Base-by-base conservation (phyloP, 805 yeast genomes). In the Cyberlindnera japonica region DNA sequence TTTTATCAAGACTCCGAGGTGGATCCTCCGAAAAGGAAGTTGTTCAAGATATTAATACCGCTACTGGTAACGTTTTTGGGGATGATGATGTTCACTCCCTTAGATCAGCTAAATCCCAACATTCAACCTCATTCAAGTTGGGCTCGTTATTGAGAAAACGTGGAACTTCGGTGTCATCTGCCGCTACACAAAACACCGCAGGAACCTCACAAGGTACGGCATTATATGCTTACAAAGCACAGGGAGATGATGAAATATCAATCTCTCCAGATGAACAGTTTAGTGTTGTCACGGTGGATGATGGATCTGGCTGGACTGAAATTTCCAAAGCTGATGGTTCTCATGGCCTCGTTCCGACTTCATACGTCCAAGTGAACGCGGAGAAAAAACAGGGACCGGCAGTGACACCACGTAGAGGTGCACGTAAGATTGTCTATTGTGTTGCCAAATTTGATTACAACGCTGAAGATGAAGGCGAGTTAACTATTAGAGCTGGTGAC, bases 241-340 rank as follows among this genome's bases (percentile, higher is more conserved):
- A 74, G 10, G 95, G 89, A 3, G 75, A 71, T 18, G 97, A 89
- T 55, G 98, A 93, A 63, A 67, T 79, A 1, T 60, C 77, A 2
- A 65, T 90, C 1, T 38, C 55, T 6, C 72, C 75, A 1, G 89
- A 90, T 10, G 95, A 84, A 22, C 54, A 59, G 1, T 63, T 90
- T 29, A 64, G 65, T 4, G 71, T 91, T 4, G 40, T 81, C 0
- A 79, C 75, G 36, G 65, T 66, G 2, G 98, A 93, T 58, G 90
- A 86, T 47, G 97, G 96, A 2, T 51, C 58, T 0, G 99, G 99
- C 0, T 91, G 99, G 99, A 83, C 95, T 2, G 63, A 67, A 50
- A 77, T 89, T 9, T 67, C 69, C n/a, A 48, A 65, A 3, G 10
- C 19, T 3, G 73, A 74, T 5, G 77, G 77, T 0, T 59, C 61